Evolutionary conservation across 495 filamentous ascomycete species (phyloP).

Genomic region (Astrothelium subdiscretum): DNA sequence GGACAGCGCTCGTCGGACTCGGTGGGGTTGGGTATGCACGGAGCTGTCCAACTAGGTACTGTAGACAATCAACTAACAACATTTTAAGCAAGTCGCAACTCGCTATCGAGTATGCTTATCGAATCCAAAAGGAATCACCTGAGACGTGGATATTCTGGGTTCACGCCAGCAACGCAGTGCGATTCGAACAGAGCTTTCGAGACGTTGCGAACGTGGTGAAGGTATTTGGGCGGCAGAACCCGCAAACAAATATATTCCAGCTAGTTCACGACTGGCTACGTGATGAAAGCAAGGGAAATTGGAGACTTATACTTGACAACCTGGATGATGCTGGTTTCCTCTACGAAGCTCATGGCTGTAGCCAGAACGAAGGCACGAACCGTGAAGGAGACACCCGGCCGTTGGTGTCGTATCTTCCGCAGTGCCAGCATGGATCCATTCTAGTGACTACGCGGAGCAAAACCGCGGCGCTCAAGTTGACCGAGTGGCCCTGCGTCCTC

Average conservation of each 20-base stretch:
- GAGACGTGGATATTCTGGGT: slow-evolving; percentile 21
- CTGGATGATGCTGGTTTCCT: slow-evolving; percentile 37
- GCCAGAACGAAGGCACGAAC: not conserved
- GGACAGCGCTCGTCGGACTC: slow-evolving; percentile 32
- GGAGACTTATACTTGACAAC: slow-evolving; percentile 44
- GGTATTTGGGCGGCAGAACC: slow-evolving; percentile 18
- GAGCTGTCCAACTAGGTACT: not conserved
- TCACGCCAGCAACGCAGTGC: slow-evolving; percentile 19
- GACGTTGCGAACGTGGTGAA: slow-evolving; percentile 18
- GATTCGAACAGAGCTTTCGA: slow-evolving; percentile 18
- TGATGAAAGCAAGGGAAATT: slow-evolving; percentile 26
- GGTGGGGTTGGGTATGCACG: slow-evolving; percentile 39
- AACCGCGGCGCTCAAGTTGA: not conserved
- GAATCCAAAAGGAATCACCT: slow-evolving; percentile 18
- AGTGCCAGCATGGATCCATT: slow-evolving; percentile 3
- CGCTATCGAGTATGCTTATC: slow-evolving; percentile 39
- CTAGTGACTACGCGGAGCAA: slow-evolving; percentile 1
- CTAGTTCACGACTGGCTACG: slow-evolving; percentile 31
- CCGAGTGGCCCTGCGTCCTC: no score
- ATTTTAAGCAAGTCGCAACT: slow-evolving; percentile 39
- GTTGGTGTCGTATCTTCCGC: not conserved
- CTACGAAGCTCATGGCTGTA: not conserved
- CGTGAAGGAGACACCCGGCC: not conserved
- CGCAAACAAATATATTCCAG: slow-evolving; percentile 24
- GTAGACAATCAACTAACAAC: not conserved